Conservation (phyloP, 441 rosid species). For the Syzygium syzygioides region DNA sequence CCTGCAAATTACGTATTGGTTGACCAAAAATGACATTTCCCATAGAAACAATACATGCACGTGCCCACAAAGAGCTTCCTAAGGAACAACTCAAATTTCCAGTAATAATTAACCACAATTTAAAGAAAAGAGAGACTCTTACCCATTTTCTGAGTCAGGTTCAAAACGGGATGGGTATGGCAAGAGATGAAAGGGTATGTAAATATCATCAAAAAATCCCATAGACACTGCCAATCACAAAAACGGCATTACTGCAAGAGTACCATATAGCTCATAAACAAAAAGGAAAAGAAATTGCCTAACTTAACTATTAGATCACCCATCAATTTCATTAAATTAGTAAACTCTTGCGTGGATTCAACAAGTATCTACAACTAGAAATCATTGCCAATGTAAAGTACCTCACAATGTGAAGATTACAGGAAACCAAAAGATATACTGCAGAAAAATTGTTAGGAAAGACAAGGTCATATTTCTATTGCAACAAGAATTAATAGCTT, state of each 20-base stretch:
- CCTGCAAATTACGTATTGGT: constrained; percentile 28
- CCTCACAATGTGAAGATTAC: neutral
- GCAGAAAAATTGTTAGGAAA: neutral
- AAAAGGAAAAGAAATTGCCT: neutral
- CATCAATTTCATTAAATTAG: neutral
- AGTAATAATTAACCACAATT: neutral
- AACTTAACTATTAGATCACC: neutral
- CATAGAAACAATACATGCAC: neutral
- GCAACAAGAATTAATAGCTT: neutral
- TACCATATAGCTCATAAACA: neutral
- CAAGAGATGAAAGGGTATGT: constrained; percentile 52
- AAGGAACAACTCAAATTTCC: neutral
- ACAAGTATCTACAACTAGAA: neutral
- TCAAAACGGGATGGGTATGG: constrained; percentile 44
- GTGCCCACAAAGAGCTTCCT: neutral
- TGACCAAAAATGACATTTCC: neutral
- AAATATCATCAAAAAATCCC: constrained; percentile 90
- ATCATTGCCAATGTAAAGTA: neutral
- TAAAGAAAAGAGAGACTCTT: constrained; percentile 3
- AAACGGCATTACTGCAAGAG: neutral
- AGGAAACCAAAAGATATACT: neutral
- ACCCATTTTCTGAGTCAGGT: constrained; percentile 54
- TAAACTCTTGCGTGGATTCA: neutral
- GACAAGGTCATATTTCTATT: neutral
- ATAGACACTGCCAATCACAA: constrained; percentile 64